Evolutionary conservation across 352 stramenopile species (phyloP), one percentile per base, ranked within the genome.

Genomic region (Elongisporangium prolatum): DNA sequence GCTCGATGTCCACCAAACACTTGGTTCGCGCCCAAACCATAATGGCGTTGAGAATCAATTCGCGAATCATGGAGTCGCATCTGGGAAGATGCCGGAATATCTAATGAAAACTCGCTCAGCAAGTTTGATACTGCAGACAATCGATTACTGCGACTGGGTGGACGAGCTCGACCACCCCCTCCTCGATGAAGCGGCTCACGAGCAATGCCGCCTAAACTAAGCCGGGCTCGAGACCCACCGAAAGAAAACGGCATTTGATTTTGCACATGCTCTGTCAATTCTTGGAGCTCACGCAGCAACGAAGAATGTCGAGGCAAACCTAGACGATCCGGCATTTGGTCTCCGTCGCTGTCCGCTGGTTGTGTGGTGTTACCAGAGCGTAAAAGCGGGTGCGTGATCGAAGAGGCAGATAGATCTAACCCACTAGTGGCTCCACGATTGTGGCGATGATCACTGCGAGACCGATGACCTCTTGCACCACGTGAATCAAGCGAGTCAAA

Each of bases 81-180:
- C 34, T 44, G 34, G 34, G 34, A 44, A 44, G 75, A 75, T 8
- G 67, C 72, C 8, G 82, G 82, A 25, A 92, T 85, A 51, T 93
- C 83, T 16, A 94, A 64, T 7, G 85, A 91, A 57, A 94, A 92
- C 38, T 94, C 85, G 28, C 80, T 93, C 17, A 94, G 65, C 25
- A 94, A 50, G 53, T 91, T 90, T 0, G 83, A 91, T 5, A 92
- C 73, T 13, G 82, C 68, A 34, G 83, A 88, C 51, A 91, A 63
- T 17, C 79, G 73, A 55, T 81, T 92, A 21, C 61, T 80, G 58
- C 58, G 85, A 69, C 65, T 87, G 20, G 81, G 79, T 13, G 83
- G 83, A 34, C 75, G 69, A 34, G 65, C 61, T 34, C 80, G 77
- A 3, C 77, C 72, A 9, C 80, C 73, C 20, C 65, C 62, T 34